Percentiles rank a stretch among this genome's conserved stretches.
These are phyloP conservation scores for Plasmodium reichenowi DNA, from an alignment of 169 alveolate genomes.

Conservation along the genomic window DNA sequence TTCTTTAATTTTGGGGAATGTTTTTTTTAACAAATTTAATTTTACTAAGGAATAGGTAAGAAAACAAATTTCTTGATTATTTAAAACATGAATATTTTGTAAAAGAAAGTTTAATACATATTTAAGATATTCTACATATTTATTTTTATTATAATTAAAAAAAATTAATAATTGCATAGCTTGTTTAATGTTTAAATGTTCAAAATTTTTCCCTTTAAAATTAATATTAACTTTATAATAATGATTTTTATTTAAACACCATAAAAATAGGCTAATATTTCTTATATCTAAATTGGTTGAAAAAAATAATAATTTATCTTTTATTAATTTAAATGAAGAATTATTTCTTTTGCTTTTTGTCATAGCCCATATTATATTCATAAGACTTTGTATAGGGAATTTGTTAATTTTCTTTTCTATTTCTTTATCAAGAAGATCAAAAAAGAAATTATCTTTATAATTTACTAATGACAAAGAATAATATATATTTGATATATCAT, in stretches of 20 bases:
- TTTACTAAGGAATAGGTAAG: slow-evolving; percentile 48
- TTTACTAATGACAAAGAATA: slow-evolving; percentile 48
- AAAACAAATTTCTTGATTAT: slow-evolving; percentile 57
- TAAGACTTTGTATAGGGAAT: slow-evolving; percentile 52
- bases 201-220: slow-evolving; percentile 40
- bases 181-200: slow-evolving; percentile 67
- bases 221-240: slow-evolving; percentile 37
- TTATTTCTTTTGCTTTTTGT: slow-evolving; percentile 65
- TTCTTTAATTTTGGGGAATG: slow-evolving; percentile 21
- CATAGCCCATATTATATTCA: slow-evolving; percentile 67
- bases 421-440: slow-evolving; percentile 45
- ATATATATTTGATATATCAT: slow-evolving; percentile 46
- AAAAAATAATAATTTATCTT: slow-evolving; percentile 59
- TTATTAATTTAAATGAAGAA: slow-evolving; percentile 11
- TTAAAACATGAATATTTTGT: slow-evolving; percentile 24
- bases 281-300: slow-evolving; percentile 55
- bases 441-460: slow-evolving; percentile 34
- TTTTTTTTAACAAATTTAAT: slow-evolving; percentile 27
- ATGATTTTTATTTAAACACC: slow-evolving; percentile 62
- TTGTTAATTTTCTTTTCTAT: slow-evolving; percentile 50
- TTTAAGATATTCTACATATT: slow-evolving; percentile 51
- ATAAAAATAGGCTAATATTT: slow-evolving; percentile 61
- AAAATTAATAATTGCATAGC: slow-evolving; percentile 62
- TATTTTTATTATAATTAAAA: slow-evolving; percentile 54
- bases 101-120: slow-evolving; percentile 43